Percentiles rank a stretch among this genome's conserved stretches.
Evolutionary conservation across 805 yeast genomes (phyloP).

Genomic region (Blastobotrys peoriensis): DNA sequence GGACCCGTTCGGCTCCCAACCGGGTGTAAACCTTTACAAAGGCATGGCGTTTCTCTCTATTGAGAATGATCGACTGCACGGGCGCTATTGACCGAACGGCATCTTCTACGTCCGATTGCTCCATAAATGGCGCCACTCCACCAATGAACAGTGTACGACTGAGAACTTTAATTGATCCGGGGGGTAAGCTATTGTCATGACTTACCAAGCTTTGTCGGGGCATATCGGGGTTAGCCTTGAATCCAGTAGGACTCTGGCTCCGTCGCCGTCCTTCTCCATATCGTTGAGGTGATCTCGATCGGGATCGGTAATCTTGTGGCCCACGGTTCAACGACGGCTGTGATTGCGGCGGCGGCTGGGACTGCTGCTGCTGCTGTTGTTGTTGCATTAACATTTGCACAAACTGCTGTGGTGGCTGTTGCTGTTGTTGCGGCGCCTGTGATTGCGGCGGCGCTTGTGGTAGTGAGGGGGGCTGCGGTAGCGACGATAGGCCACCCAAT

Average conservation of each 20-base stretch:
- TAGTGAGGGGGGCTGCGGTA: conserved; percentile 1
- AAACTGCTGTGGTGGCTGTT: conserved; percentile 1
- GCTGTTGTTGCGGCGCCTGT: too few relatives aligned
- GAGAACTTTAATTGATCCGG: conserved; percentile 72
- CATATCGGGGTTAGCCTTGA: conserved; percentile 3
- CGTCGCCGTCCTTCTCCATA: neutral
- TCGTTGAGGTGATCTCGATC: conserved; percentile 9
- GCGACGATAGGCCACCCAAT: conserved; percentile 1
- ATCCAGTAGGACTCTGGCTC: neutral
- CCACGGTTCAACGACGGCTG: neutral
- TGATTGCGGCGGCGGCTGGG: conserved; percentile 2
- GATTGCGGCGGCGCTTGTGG: conserved; percentile 1
- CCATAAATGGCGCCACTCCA: conserved; percentile 82
- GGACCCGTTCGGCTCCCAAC: conserved; percentile 80
- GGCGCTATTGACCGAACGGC: conserved; percentile 80
- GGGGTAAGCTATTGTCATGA: conserved; percentile 64
- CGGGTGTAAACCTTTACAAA: conserved; percentile 92
- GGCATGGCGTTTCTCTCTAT: conserved; percentile 89
- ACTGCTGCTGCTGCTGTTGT: conserved; percentile 5
- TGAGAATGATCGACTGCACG: conserved; percentile 84
- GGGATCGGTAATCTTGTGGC: conserved; percentile 7
- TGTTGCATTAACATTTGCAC: conserved; percentile 1
- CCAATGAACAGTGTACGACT: conserved; percentile 92
- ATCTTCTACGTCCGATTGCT: conserved; percentile 61
- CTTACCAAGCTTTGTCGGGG: conserved; percentile 40